Evolutionary conservation across 2,329 filamentous ascomycete species (phyloP), one percentile per base, ranked within the genome.

Genomic region (Aureobasidium subglaciale): DNA sequence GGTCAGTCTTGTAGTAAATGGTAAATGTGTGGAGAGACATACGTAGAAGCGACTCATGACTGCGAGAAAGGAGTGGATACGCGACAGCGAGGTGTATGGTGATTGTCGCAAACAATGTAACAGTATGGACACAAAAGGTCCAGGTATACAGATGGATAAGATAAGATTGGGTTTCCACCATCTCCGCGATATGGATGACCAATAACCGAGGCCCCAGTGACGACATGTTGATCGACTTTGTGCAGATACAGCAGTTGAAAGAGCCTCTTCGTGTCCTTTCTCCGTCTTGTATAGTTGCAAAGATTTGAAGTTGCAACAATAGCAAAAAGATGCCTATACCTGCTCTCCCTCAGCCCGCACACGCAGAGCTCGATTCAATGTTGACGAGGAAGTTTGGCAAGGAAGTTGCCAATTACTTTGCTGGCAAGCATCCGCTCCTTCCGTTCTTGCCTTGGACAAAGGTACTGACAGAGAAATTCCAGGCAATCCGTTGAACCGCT

Each of bases 331-430:
- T 61, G 58, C 71, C 70, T 66, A 64, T 66, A 58, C 77, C 77
- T 43, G 71, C 73, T 55, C 74, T 84, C 53, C 82, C 82, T 25
- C 74, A 76, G 61, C 81, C 82, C 50, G 78, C 79, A 34, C 80
- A 84, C 68, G 70, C 76, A 56, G 73, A 78, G 60, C 71, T 80
- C 63, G 82, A 85, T 67, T 83, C 81, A 34, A 89, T 90, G 83
- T 76, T 93, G 64, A 82, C 84, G 63, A 78, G 82, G 58, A 88
- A 85, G 67, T 92, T 90, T 71, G 88, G 88, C 70, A 84, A 81
- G 62, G 88, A 92, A 71, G 77, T 88, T 59, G 80, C 85, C 67
- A 93, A 92, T 72, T 93, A 93, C 80, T 93, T 91, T 72, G 83
- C 87, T 48, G 77, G 73, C 74, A 65, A 38, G 25, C 52, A n/a